Evolutionary conservation across 139 green algal species (phyloP).

Genomic region (Chlorella sp.): DNA sequence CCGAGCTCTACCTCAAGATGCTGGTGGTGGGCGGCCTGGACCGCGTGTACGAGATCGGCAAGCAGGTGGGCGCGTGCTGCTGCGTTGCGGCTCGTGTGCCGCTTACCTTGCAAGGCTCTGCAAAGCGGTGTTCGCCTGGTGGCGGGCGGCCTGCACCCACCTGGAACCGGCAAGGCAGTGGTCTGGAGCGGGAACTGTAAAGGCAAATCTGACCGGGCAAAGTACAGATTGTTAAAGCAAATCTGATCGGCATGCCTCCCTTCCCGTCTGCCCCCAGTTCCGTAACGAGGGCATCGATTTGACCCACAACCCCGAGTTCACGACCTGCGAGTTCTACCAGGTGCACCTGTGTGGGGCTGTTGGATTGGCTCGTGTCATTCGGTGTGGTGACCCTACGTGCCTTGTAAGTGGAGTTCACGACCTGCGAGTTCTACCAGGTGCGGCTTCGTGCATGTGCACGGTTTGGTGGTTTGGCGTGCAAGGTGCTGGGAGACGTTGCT

Average conservation of each 20-base stretch:
- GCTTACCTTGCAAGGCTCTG: not conserved
- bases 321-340: slow-evolving; percentile 98
- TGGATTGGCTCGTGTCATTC: too few species aligned
- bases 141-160: too few species aligned
- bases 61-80: not conserved
- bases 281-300: slow-evolving; percentile 98
- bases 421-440: too few species aligned
- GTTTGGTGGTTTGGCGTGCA: not conserved
- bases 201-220: too few species aligned
- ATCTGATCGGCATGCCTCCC: not conserved
- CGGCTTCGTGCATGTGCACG: not conserved
- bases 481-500: too few species aligned
- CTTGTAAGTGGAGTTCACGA: too few species aligned
- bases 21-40: slow-evolving; percentile 98
- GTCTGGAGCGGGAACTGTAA: too few species aligned
- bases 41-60: slow-evolving; percentile 82
- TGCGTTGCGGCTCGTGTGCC: too few species aligned
- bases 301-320: slow-evolving; percentile 99
- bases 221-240: too few species aligned
- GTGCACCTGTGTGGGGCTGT: not conserved
- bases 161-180: too few species aligned
- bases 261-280: slow-evolving; percentile 74
- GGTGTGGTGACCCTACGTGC: too few species aligned
- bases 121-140: too few species aligned
- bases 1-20: slow-evolving; percentile 99